Evolutionary conservation across 2,329 filamentous ascomycete species (phyloP).

Genomic region (Pestalotiopsis sp.): DNA sequence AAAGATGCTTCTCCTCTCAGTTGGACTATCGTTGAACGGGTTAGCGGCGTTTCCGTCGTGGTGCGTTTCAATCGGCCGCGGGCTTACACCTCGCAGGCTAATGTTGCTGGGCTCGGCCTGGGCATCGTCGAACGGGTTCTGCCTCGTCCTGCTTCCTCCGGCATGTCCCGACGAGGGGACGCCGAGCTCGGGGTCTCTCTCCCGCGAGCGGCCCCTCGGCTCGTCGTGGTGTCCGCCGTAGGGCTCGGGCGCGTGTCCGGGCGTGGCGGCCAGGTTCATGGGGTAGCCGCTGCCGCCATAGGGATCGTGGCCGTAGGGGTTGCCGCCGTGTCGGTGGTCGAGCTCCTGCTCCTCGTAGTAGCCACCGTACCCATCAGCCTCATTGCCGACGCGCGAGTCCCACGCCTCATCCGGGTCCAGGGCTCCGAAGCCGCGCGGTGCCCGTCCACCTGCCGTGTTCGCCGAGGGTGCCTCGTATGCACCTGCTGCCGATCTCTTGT

Average conservation of each 20-base stretch:
- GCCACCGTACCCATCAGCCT: slow-evolving; percentile 66
- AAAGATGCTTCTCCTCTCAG: slow-evolving; percentile 71
- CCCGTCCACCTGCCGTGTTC: slow-evolving; percentile 37
- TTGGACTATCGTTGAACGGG: slow-evolving; percentile 58
- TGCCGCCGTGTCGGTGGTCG: slow-evolving; percentile 42
- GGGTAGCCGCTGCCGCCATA: slow-evolving; percentile 44
- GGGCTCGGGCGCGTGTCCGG: slow-evolving; percentile 33
- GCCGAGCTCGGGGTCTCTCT: slow-evolving; percentile 37
- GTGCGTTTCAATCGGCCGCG: slow-evolving; percentile 66
- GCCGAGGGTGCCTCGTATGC: slow-evolving; percentile 67
- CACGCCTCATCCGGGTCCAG: slow-evolving; percentile 85
- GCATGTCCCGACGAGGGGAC: slow-evolving; percentile 43
- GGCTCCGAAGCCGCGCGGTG: slow-evolving; percentile 63
- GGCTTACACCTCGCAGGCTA: slow-evolving; percentile 72
- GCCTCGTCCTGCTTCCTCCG: slow-evolving; percentile 32
- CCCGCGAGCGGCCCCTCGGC: slow-evolving; percentile 46
- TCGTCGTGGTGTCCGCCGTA: slow-evolving; percentile 29
- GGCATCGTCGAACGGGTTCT: slow-evolving; percentile 73
- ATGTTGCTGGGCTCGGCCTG: slow-evolving; percentile 64
- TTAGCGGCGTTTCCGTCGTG: slow-evolving; percentile 33
- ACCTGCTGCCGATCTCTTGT: slow-evolving; percentile 67
- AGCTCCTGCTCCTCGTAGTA: slow-evolving; percentile 82
- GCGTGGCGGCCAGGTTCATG: slow-evolving; percentile 49
- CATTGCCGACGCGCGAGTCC: slow-evolving; percentile 78
- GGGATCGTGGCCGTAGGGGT: slow-evolving; percentile 20